Percentiles rank a stretch among this genome's conserved stretches.
Conservation (phyloP, 257 asterid genomes). For the Solanum pennellii region DNA sequence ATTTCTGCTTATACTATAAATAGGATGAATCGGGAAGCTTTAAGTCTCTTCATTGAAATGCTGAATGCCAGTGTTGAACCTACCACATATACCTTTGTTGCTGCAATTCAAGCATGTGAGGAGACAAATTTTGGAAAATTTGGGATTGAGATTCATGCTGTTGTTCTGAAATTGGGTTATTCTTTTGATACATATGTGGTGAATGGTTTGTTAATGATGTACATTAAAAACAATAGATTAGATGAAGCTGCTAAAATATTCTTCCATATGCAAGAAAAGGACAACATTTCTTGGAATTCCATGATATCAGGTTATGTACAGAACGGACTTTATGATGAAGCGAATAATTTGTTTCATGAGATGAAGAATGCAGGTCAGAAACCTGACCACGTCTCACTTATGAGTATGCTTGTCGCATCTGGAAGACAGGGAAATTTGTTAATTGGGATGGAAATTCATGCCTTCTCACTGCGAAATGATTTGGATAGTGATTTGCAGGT, state of each 20-base stretch:
- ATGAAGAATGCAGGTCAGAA: conserved; percentile 21
- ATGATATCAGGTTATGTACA: conserved; percentile 64
- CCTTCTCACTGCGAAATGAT: conserved; percentile 48
- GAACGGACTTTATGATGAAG: conserved; percentile 36
- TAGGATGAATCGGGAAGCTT: conserved; percentile 39
- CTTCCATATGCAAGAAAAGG: conserved; percentile 25
- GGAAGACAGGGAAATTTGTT: conserved; percentile 44
- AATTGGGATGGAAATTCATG: conserved; percentile 69
- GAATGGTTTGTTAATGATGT: conserved; percentile 70
- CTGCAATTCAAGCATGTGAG: conserved; percentile 64
- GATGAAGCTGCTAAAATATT: conserved; percentile 52
- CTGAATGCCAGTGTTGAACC: conserved; percentile 25
- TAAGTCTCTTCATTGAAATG: conserved; percentile 42
- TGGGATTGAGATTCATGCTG: conserved; percentile 44
- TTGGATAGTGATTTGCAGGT: conserved; percentile 52
- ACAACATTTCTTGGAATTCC: conserved; percentile 70
- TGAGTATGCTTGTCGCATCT: conserved; percentile 56
- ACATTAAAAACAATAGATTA: conserved; percentile 33
- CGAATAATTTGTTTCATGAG: conserved; percentile 33
- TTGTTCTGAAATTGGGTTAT: conserved; percentile 29
- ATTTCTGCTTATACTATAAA: conserved; percentile 38
- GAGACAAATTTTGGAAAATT: conserved; percentile 29
- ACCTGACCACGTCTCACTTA: conserved; percentile 53
- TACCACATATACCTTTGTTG: conserved; percentile 64
- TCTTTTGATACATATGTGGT: conserved; percentile 35